phyloP scores from a whole-genome alignment of 805 yeast genomes.

The Candida piceae region DNA sequence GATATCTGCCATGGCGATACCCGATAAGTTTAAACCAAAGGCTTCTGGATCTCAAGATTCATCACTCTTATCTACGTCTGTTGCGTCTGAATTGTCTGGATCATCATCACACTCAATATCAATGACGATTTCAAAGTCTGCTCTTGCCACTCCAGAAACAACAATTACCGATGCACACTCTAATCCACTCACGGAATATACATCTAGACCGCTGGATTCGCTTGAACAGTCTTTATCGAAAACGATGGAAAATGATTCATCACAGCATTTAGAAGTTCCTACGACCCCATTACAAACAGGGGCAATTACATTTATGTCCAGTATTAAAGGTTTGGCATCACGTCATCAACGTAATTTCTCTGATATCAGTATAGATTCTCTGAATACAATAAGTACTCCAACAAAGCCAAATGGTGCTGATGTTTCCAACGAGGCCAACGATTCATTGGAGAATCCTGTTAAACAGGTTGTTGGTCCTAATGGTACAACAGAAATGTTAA shows the following conservation, averaged over 20 bases:
- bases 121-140: conserved; percentile 27
- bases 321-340: conserved; percentile 17
- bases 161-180: conserved; percentile 47
- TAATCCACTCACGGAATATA: conserved; percentile 11
- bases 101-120: conserved; percentile 21
- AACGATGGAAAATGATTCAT: conserved; percentile 10
- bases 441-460: conserved; percentile 11
- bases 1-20: conserved; percentile 15
- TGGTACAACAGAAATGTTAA: conserved; percentile 28
- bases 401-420: conserved; percentile 3
- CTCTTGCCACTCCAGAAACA: conserved; percentile 49
- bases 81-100: conserved; percentile 14
- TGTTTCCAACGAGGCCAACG: background rate
- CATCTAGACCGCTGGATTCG: conserved; percentile 10
- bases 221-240: conserved; percentile 7
- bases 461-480: conserved; percentile 15
- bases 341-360: conserved; percentile 17
- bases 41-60: conserved; percentile 1
- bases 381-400: conserved; percentile 12
- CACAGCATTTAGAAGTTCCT: conserved; percentile 18
- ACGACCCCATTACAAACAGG: conserved; percentile 8
- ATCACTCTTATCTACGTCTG: conserved; percentile 17
- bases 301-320: conserved; percentile 16
- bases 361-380: conserved; percentile 15
- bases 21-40: conserved; percentile 6